A percentile compares a stretch with the other conserved stretches of the same genome.
Conservation (phyloP, 805 yeast genomes). For the Spathaspora gorwiae region DNA sequence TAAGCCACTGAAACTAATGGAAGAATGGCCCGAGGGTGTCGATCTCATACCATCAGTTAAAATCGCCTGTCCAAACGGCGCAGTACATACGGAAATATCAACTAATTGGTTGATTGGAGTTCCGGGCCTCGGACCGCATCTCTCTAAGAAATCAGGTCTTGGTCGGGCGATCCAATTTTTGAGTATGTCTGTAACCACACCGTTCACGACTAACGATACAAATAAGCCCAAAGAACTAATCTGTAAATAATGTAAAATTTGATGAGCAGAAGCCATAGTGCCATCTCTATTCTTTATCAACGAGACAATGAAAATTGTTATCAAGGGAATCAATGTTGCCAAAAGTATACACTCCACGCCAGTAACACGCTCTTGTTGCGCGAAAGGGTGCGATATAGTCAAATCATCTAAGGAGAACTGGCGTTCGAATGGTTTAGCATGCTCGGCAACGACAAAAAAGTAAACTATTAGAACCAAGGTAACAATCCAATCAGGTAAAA, state of each 20-base stretch:
- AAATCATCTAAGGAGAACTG: constrained; percentile 30
- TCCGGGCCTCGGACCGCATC: constrained; percentile 27
- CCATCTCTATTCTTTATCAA: constrained; percentile 3
- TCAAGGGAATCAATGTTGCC: constrained; percentile 18
- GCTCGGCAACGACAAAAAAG: constrained; percentile 28
- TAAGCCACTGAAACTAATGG: constrained; percentile 49
- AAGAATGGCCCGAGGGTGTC: constrained; percentile 56
- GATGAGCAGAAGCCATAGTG: constrained; percentile 1
- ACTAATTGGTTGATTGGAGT: constrained; percentile 23
- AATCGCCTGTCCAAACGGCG: constrained; percentile 23
- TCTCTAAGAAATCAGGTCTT: constrained; percentile 30
- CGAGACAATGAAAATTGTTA: constrained; percentile 14
- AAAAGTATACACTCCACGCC: constrained; percentile 24
- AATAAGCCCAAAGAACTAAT: constrained; percentile 26
- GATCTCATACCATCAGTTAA: constrained; percentile 51
- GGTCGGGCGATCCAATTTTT: constrained; percentile 32
- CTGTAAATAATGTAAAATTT: constrained; percentile 15
- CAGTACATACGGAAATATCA: constrained; percentile 25
- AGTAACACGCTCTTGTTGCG: constrained; percentile 26
- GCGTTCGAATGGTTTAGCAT: constrained; percentile 29
- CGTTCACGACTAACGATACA: constrained; percentile 25
- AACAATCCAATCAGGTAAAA: constrained; percentile 26
- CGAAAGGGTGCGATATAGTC: constrained; percentile 33
- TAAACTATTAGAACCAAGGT: constrained; percentile 17
- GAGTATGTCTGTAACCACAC: constrained; percentile 32